Evolutionary conservation across 345 rosid genomes (phyloP).

Genomic region (Turritis glabra): DNA sequence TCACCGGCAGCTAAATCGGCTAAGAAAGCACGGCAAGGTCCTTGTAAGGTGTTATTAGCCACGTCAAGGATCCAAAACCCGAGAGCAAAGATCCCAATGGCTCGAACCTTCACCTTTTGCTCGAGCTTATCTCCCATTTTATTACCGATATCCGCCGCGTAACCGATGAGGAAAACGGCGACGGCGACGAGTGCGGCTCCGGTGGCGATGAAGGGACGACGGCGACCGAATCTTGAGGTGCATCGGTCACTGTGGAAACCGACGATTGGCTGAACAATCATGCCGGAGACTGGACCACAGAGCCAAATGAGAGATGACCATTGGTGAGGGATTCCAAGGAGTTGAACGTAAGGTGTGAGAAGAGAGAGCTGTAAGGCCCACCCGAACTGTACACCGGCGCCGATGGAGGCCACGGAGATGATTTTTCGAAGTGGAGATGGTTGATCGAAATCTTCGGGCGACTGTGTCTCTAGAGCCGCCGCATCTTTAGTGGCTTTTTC

Average conservation of each 20-base stretch:
- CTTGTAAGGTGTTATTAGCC: constrained; percentile 88
- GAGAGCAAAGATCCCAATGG: constrained; percentile 58
- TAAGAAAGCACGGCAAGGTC: constrained; percentile 82
- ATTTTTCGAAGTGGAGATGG: constrained; percentile 52
- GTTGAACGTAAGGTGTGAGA: constrained; percentile 86
- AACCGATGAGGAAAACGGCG: constrained; percentile 73
- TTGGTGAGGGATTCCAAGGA: constrained; percentile 78
- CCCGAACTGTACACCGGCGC: constrained; percentile 89
- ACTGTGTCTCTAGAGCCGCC: constrained; percentile 33
- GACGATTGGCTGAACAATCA: constrained; percentile 82
- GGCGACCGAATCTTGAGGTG: constrained; percentile 71
- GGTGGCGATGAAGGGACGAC: constrained; percentile 70
- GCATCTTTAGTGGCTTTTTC: constrained; percentile 23
- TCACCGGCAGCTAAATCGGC: constrained; percentile 69
- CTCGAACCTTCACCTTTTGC: constrained; percentile 46
- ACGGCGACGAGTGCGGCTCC: constrained; percentile 56
- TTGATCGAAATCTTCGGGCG: constrained; percentile 24
- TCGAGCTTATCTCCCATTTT: constrained; percentile 49
- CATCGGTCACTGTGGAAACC: constrained; percentile 79
- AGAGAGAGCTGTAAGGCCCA: constrained; percentile 96
- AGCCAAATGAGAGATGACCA: constrained; percentile 94
- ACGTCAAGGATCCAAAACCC: constrained; percentile 95
- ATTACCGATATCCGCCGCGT: constrained; percentile 69
- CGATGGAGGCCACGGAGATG: constrained; percentile 70
- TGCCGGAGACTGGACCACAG: constrained; percentile 92